Evolutionary conservation across 108 stramenopile species (phyloP).

Genomic region (Mediolabrus comicus): DNA sequence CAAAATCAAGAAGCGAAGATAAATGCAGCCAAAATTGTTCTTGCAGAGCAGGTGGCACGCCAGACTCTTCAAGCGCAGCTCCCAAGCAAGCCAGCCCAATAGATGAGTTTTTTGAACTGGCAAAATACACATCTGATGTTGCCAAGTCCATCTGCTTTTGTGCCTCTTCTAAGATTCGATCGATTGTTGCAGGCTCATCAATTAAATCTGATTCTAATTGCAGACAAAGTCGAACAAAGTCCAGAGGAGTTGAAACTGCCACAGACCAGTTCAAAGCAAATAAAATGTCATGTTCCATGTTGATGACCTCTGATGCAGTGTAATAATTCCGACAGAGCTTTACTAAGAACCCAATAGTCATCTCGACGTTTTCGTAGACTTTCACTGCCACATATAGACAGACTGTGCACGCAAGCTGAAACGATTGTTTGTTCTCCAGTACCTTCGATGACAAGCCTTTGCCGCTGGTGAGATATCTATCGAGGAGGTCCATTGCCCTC

Average conservation of each 20-base stretch:
- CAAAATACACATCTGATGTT: conserved; percentile 7
- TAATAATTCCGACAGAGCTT: conserved; percentile 23
- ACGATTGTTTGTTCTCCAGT: conserved; percentile 10
- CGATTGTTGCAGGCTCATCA: background rate
- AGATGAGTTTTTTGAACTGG: conserved; percentile 2
- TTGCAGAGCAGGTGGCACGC: background rate
- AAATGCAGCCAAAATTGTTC: conserved; percentile 8
- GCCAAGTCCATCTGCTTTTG: conserved; percentile 10
- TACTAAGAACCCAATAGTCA: conserved; percentile 1
- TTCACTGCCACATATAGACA: conserved; percentile 40
- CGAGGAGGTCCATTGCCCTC: conserved; percentile 24
- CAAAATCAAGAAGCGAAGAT: background rate
- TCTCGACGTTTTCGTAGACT: conserved; percentile 12
- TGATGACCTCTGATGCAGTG: background rate
- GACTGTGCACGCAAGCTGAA: conserved; percentile 22
- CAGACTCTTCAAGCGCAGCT: conserved; percentile 10
- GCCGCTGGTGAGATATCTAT: conserved; percentile 25
- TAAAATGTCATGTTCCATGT: background rate
- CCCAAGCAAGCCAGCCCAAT: conserved; percentile 16
- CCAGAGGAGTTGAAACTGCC: background rate
- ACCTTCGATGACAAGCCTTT: conserved; percentile 6
- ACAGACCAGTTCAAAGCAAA: background rate
- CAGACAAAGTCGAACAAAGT: background rate
- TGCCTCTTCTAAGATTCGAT: background rate
- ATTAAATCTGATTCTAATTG: background rate